Evolutionary conservation across 1,284 basidiomycete species (phyloP).

Genomic region (Hortiboletus rubellus): DNA sequence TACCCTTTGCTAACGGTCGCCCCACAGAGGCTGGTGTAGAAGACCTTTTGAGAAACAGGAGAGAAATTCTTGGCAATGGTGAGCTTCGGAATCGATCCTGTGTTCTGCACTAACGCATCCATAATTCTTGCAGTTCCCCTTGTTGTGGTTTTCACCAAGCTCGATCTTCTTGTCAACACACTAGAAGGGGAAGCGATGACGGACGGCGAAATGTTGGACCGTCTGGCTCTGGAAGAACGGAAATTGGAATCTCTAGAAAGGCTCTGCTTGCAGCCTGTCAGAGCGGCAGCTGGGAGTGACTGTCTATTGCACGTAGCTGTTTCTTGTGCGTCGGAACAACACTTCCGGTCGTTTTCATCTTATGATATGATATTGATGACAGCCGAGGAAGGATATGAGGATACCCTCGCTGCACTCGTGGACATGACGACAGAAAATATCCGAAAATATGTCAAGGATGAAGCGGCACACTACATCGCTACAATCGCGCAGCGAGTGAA

Average conservation of each 20-base stretch:
- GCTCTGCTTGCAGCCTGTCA: background rate
- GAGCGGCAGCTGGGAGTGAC: background rate
- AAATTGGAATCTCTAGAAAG: background rate
- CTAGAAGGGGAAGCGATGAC: background rate
- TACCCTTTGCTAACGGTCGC: background rate
- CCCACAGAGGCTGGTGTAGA: background rate
- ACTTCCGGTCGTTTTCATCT: background rate
- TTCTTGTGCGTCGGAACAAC: background rate
- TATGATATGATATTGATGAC: background rate
- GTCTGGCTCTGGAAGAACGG: background rate
- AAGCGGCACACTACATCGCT: background rate
- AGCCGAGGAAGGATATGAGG: background rate
- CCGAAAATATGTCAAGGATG: background rate
- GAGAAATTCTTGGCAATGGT: background rate
- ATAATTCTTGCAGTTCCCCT: background rate
- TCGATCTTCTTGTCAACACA: background rate
- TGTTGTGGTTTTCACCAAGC: conserved; percentile 3
- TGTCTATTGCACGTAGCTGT: background rate
- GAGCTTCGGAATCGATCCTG: too few relatives aligned
- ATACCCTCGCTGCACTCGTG: background rate
- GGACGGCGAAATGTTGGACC: background rate
- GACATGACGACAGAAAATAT: background rate
- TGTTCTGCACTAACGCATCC: too few relatives aligned
- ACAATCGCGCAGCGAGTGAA: background rate
- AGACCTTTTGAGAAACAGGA: background rate